Evolutionary conservation across 306 rosid genomes (phyloP).

Genomic region (Pachyrhizus erosus): DNA sequence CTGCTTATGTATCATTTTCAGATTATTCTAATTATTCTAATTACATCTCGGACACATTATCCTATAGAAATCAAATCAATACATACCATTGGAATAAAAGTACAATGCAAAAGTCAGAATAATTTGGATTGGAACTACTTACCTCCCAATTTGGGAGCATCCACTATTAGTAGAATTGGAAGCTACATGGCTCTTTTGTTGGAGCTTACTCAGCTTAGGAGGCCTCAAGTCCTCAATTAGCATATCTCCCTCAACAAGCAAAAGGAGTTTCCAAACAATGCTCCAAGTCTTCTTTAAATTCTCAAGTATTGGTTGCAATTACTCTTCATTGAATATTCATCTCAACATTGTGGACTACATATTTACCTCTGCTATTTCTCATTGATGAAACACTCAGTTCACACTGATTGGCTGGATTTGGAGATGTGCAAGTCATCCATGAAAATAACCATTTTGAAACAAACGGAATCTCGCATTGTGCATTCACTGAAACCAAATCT

Average conservation of each 20-base stretch:
- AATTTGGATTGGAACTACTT: not conserved
- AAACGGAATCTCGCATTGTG: not conserved
- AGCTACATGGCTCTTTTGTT: not conserved
- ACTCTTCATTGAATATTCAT: not conserved
- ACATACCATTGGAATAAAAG: not conserved
- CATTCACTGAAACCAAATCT: not conserved
- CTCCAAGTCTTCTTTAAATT: not conserved
- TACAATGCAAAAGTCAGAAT: not conserved
- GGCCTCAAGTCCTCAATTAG: not conserved
- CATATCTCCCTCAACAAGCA: slow-evolving; percentile 1
- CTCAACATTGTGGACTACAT: not conserved
- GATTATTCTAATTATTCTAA: not conserved
- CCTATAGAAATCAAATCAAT: not conserved
- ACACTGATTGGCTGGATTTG: not conserved
- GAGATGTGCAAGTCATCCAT: not conserved
- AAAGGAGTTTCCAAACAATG: not conserved
- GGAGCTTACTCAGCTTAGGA: not conserved
- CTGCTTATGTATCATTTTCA: not conserved
- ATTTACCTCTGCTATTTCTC: not conserved
- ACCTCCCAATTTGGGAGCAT: not conserved
- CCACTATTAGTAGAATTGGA: not conserved
- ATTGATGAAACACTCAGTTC: not conserved
- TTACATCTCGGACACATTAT: not conserved
- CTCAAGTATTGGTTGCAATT: not conserved
- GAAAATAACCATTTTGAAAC: not conserved